Base-by-base conservation (phyloP, 176 grass and related monocot species). In the Carex scoparia region DNA sequence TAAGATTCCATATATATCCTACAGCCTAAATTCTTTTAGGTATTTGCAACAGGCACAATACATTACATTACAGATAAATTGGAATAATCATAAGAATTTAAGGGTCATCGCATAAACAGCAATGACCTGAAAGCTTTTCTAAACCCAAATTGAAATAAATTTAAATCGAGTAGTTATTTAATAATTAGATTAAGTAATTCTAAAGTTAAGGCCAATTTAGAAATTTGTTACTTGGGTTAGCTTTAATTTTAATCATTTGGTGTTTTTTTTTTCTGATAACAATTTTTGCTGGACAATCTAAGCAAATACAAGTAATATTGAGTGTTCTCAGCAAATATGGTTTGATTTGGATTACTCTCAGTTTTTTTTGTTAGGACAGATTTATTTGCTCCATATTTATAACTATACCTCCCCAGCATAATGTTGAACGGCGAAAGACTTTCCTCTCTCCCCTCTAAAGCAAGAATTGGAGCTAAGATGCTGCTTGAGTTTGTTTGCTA, bases 361-460 rank as follows among this genome's bases (percentile, higher is more conserved):
- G 1, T 15, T 18, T 58, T n/a, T 63, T 63, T 6, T 28, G 2
- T 8, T 27, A 15, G 27, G 23, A 14, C 42, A 55, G 11, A 76
- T 53, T 51, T 76, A 76, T 76, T 55, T 55, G 44, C 19, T 76
- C 14, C 53, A 58, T 58, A 9, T 2, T 12, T 14, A 8, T 2
- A 54, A 75, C 10, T 33, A 32, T 83, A 99, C 96, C 93, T 99
- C 96, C 83, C 96, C 93, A 68, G 96, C 96, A 79, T 99, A 99
- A 82, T 99, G 96, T 70, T 69, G 91, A 59, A 99, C 85, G 65
- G 88, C 44, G 32, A 99, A 99, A 81, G 90, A 87, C 74, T 94
- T 99, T 55, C 86, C 96, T 89, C 93, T 98, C 86, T 94, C 96
- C 61, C 91, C 93, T 94, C 86, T 90, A 87, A 98, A 98, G 89